These are phyloP conservation scores for Thermochaetoides dissita DNA, from an alignment of 2,329 filamentous ascomycete genomes.

Conservation along the genomic window DNA sequence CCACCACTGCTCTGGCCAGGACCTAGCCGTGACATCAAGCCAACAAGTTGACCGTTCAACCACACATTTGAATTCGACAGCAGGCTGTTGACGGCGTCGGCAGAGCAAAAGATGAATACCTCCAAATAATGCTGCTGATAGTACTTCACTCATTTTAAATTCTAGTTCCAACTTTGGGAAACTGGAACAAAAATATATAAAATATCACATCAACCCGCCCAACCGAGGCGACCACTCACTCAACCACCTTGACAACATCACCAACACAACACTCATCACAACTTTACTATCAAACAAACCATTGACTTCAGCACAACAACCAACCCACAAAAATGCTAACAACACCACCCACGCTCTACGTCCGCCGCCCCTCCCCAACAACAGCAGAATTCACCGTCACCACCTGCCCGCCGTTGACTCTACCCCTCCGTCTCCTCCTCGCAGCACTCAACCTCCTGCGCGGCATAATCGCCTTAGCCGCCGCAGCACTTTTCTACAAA, in stretches of 20 bases:
- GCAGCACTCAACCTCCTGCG: slow-evolving; percentile 30
- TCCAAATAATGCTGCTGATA: too few species aligned
- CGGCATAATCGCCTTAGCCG: slow-evolving; percentile 24
- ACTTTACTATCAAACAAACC: slow-evolving; percentile 3
- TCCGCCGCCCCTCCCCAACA: slow-evolving; percentile 62
- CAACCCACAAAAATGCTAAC: slow-evolving; percentile 39
- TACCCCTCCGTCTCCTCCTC: slow-evolving; percentile 31
- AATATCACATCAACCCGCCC: too few species aligned
- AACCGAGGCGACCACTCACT: background rate
- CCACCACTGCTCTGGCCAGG: too few species aligned
- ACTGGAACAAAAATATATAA: slow-evolving; percentile 6
- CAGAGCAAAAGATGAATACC: too few species aligned
- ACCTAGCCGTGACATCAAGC: too few species aligned
- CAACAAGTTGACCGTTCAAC: too few species aligned
- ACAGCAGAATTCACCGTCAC: slow-evolving; percentile 90
- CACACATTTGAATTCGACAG: too few species aligned
- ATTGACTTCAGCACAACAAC: too few species aligned
- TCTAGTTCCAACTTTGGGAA: background rate
- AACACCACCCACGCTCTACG: slow-evolving; percentile 43
- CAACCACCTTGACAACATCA: background rate
- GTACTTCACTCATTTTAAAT: too few species aligned
- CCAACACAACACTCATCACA: background rate
- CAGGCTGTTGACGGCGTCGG: too few species aligned
- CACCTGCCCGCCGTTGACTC: slow-evolving; percentile 47
- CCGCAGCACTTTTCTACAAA: slow-evolving; percentile 9